Evolutionary conservation across 2,329 filamentous ascomycete species (phyloP).

Genomic region (Cytospora piceicola): DNA sequence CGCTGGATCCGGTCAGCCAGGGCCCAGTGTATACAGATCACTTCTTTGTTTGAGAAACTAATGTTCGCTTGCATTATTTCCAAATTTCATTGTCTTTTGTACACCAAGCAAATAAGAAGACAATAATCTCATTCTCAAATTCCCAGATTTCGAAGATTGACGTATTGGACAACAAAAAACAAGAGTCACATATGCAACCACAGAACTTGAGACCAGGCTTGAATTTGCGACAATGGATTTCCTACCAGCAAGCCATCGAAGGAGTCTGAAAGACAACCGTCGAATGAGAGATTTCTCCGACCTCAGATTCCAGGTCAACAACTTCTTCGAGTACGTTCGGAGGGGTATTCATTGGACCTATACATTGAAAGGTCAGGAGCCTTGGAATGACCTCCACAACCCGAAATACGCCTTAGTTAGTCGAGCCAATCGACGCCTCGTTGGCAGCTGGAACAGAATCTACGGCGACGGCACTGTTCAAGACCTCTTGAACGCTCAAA

Average conservation of each 20-base stretch:
- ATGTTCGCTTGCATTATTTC: not conserved
- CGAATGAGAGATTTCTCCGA: not conserved
- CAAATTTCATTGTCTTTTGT: not conserved
- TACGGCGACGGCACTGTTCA: no score
- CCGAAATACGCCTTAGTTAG: no score
- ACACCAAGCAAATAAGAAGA: no score
- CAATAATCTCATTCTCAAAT: no score
- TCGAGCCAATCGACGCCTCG: no score
- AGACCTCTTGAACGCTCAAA: no score
- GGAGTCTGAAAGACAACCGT: not conserved
- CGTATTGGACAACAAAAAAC: no score
- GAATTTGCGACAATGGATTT: not conserved
- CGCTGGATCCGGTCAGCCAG: not conserved
- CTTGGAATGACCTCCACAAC: no score
- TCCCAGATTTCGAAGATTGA: not conserved
- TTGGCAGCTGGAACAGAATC: no score
- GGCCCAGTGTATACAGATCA: not conserved
- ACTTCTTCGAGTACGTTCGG: constrained; percentile 7
- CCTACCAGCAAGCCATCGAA: not conserved
- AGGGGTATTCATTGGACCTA: no score
- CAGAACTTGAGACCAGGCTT: not conserved
- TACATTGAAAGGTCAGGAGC: no score
- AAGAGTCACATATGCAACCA: not conserved
- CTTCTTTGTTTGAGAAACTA: not conserved
- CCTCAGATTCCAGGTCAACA: constrained; percentile 3